These are phyloP conservation scores for Panaeolus cyanescens DNA, from an alignment of 768 basidiomycete genomes.

Conservation along the genomic window DNA sequence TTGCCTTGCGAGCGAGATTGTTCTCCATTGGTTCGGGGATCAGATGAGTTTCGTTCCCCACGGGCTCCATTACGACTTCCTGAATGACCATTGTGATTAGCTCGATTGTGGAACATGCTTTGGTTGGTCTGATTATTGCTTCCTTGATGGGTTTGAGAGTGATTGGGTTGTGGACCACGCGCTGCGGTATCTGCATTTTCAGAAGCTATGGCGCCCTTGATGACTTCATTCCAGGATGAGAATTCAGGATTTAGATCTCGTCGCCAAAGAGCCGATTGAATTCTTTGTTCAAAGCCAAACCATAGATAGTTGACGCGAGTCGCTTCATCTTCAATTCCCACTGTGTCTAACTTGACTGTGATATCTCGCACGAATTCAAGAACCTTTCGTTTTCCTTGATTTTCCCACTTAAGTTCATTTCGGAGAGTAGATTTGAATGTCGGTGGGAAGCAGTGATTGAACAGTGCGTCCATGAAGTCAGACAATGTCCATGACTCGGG, in stretches of 20 bases:
- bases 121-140: neutral
- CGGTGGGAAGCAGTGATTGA: conserved; percentile 36
- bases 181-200: conserved; percentile 32
- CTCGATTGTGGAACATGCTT: no score
- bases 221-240: conserved; percentile 23
- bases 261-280: conserved; percentile 30
- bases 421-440: conserved; percentile 26
- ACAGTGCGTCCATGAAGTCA: conserved; percentile 29
- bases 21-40: no score
- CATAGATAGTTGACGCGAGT: conserved; percentile 35
- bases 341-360: conserved; percentile 30
- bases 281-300: conserved; percentile 24
- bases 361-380: conserved; percentile 34
- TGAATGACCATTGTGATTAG: no score
- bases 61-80: no score
- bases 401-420: conserved; percentile 17
- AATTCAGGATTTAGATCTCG: conserved; percentile 26
- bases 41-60: no score
- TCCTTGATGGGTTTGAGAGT: neutral
- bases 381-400: conserved; percentile 28
- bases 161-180: neutral
- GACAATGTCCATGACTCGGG: conserved; percentile 23
- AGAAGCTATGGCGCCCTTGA: conserved; percentile 25
- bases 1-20: no score
- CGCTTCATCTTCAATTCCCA: conserved; percentile 25